Conservation (phyloP, 345 rosid genomes). For the Gossypium rotundifolium region DNA sequence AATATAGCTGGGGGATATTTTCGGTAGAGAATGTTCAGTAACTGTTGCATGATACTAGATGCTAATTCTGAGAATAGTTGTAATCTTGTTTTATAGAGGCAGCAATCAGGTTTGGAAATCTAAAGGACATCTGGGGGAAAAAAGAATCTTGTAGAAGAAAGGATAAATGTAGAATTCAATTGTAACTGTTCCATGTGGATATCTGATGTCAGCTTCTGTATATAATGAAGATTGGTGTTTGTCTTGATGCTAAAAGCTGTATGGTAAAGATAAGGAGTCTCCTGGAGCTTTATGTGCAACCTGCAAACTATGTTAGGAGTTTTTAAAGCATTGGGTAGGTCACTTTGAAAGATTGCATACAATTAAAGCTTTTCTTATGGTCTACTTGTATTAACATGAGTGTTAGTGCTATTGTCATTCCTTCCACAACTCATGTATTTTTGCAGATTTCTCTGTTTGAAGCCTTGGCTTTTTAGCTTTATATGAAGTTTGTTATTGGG, state of each 20-base stretch:
- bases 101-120: constrained; percentile 4
- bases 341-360: not conserved
- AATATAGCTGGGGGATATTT: not conserved
- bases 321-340: not conserved
- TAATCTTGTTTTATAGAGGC: not conserved
- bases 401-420: too few species aligned
- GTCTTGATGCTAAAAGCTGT: not conserved
- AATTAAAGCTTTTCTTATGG: not conserved
- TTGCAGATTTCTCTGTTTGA: not conserved
- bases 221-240: not conserved
- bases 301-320: not conserved
- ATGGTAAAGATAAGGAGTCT: not conserved
- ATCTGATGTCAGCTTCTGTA: not conserved
- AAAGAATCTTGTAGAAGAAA: not conserved
- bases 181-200: not conserved
- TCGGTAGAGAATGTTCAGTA: not conserved
- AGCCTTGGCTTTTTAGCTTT: not conserved
- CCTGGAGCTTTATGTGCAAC: not conserved
- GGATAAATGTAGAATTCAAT: not conserved
- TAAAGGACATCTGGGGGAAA: not conserved
- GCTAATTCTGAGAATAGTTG: not conserved
- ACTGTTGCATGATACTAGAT: not conserved
- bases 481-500: not conserved
- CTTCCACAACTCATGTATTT: not conserved
- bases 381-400: too few species aligned